These are phyloP conservation scores for Phyllosticta citribraziliensis DNA, from an alignment of 2,329 filamentous ascomycete species.

Conservation along the genomic window DNA sequence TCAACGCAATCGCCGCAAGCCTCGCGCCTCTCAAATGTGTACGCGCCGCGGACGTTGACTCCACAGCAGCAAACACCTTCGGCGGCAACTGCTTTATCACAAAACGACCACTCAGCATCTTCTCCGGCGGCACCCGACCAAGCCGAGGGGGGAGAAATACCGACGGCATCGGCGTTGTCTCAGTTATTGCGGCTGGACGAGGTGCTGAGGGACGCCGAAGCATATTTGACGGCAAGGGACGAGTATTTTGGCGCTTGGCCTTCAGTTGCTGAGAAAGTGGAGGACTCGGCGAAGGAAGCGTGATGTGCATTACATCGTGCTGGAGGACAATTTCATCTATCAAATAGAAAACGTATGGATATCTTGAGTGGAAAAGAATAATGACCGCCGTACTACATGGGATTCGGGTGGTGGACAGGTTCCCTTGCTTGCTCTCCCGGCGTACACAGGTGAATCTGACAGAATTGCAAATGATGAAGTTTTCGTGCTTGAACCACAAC, in stretches of 20 bases:
- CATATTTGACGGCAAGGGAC: not conserved
- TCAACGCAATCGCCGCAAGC: not conserved
- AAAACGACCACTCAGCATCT: not conserved
- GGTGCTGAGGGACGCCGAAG: not conserved
- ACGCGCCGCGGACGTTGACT: not conserved
- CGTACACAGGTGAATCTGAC: not conserved
- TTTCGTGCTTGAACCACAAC: not conserved
- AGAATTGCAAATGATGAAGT: not conserved
- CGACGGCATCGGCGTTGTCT: not conserved
- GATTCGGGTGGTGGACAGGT: no score
- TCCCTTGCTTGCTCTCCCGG: no score
- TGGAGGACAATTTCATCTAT: not conserved
- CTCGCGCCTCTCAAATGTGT: not conserved
- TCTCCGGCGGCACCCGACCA: not conserved
- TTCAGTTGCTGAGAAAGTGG: not conserved
- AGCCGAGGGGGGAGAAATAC: not conserved
- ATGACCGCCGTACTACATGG: no score
- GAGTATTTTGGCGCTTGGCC: not conserved
- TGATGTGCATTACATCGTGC: not conserved
- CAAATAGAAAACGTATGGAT: not conserved
- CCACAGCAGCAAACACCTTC: not conserved
- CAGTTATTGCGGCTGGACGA: not conserved
- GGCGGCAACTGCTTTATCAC: not conserved
- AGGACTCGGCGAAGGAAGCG: not conserved
- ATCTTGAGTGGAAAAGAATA: not conserved